phyloP scores from a whole-genome alignment of 129 eudicot genomes.

The Ambrosia artemisiifolia region DNA sequence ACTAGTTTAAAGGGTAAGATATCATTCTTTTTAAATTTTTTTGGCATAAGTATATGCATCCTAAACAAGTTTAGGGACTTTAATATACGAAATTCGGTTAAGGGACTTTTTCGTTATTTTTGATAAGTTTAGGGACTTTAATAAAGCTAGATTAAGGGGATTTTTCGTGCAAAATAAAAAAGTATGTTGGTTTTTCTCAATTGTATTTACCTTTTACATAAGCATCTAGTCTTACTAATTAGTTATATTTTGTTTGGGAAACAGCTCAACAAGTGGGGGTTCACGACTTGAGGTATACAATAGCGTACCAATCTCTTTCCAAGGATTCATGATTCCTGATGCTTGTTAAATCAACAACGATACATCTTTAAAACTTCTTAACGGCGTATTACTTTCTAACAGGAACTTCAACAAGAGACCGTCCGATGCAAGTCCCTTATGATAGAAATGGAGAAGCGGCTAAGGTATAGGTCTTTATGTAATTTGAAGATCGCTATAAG shows the following conservation, averaged over 20 bases:
- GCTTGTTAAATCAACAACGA: not conserved
- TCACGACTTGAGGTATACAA: constrained; percentile 59
- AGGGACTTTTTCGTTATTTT: not conserved
- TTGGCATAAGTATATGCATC: not conserved
- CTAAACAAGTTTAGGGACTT: not conserved
- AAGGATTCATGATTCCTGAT: not conserved
- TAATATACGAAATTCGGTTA: not conserved
- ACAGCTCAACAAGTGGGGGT: constrained; percentile 49
- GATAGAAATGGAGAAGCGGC: constrained; percentile 57
- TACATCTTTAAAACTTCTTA: constrained; percentile 2
- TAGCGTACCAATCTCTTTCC: not conserved
- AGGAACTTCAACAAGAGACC: constrained; percentile 76
- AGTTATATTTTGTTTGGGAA: constrained; percentile 8
- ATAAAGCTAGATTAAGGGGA: no score
- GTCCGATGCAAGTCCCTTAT: constrained; percentile 48
- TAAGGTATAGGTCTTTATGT: constrained; percentile 5
- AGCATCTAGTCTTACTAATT: constrained; percentile 1
- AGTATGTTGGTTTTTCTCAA: no score
- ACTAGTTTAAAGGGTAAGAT: not conserved
- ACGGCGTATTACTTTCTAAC: constrained; percentile 3
- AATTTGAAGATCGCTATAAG: not conserved
- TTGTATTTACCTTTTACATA: no score
- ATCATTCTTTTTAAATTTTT: no score
- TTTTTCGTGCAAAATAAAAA: no score
- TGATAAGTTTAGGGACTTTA: not conserved